Percentiles rank a stretch among this genome's conserved stretches.
Evolutionary conservation across 2,329 filamentous ascomycete species (phyloP).

Genomic region (Peltaster fructicola): DNA sequence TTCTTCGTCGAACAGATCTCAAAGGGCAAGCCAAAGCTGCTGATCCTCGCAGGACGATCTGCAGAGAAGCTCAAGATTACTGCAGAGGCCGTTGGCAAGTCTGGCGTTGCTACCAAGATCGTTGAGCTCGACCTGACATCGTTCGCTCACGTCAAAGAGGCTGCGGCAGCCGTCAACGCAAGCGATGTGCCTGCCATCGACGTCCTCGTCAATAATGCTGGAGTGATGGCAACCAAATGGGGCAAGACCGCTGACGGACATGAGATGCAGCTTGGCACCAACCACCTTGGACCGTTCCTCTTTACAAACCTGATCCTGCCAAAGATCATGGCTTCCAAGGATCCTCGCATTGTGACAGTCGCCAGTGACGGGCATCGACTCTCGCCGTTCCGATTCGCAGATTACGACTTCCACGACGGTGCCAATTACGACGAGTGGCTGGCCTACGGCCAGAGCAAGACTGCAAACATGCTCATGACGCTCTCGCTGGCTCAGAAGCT

Average conservation of each 20-base stretch:
- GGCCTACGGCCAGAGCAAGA: constrained; percentile 10
- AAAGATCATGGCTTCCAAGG: constrained; percentile 25
- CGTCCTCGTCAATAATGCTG: neutral
- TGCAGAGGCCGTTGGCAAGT: too few relatives aligned
- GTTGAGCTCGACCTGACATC: too few relatives aligned
- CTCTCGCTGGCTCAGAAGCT: constrained; percentile 36
- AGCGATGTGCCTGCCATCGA: too few relatives aligned
- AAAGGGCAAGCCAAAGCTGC: too few relatives aligned
- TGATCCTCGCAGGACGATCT: too few relatives aligned
- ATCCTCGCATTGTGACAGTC: constrained; percentile 31
- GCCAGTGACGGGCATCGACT: constrained; percentile 27
- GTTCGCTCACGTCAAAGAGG: too few relatives aligned
- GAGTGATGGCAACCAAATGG: constrained; percentile 14
- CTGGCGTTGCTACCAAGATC: too few relatives aligned
- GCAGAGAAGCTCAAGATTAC: too few relatives aligned
- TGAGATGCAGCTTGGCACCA: constrained; percentile 35
- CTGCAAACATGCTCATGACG: constrained; percentile 29
- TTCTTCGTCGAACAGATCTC: too few relatives aligned
- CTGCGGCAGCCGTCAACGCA: too few relatives aligned
- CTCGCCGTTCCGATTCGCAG: constrained; percentile 6
- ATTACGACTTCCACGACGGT: constrained; percentile 21
- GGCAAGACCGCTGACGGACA: constrained; percentile 27
- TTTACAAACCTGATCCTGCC: constrained; percentile 34
- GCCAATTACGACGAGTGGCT: constrained; percentile 6
- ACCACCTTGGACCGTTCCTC: constrained; percentile 38